Evolutionary conservation across 2,329 filamentous ascomycete species (phyloP), one percentile per base, ranked within the genome.

Genomic region (Ophiostoma novo-ulmi): DNA sequence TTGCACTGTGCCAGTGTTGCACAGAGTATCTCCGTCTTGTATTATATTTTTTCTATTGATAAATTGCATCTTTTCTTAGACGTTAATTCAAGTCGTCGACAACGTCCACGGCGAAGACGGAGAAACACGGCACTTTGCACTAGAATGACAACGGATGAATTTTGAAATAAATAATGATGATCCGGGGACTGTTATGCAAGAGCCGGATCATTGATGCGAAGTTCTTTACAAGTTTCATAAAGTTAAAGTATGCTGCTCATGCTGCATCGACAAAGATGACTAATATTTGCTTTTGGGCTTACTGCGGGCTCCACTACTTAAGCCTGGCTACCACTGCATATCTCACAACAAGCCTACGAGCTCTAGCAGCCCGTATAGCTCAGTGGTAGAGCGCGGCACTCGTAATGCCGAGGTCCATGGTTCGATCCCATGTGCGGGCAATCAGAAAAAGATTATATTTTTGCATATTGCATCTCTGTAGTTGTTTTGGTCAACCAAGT

Each of bases 351-450:
- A 64, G 61, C 61, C 61, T 64, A 64, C 63, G 63, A 65, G 63
- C 36, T 22, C 35, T 13, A 13, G 6, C 26, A 26, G 65, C 65
- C 65, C 65, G 65, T 67, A 67, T 67, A 67, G 65, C 65, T 67
- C 65, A 67, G 65, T 67, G 65, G 65, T 67, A 67, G 65, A 67
- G 65, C 65, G 65, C 65, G 39, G 65, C 65, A 67, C 65, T 67
- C 65, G 65, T 67, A 67, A 67, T 67, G 65, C 65, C 39, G 65
- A 67, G 65, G 65, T 67, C 65, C 65, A 31, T 67, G 65, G 65
- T 67, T 67, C 65, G 65, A 67, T 67, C 65, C 65, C 65, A 67
- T 41, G 65, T 67, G 65, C 65, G 65, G 65, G 65, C 65, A 67
- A 44, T 5, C 13, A 20, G 1, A 44, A 31, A 31, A 65, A 20